Conservation (phyloP, 2,329 filamentous ascomycete genomes). For the Aureobasidium uvarum region DNA sequence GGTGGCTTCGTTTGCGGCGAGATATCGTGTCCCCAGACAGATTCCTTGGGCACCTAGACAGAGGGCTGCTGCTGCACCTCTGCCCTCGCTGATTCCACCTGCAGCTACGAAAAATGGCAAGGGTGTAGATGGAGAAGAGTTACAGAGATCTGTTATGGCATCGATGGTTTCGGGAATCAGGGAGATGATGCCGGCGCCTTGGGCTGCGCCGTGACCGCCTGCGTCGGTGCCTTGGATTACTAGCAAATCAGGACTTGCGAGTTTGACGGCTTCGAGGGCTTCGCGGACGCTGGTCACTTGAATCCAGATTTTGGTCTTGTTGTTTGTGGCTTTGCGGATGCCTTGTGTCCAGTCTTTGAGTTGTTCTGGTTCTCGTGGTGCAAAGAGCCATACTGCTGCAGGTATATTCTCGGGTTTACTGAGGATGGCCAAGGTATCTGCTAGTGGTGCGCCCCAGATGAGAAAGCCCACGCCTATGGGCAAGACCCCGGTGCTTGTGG, state of each 20-base stretch:
- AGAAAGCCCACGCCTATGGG: conserved; percentile 64
- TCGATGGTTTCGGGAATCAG: conserved; percentile 59
- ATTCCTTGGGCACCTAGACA: conserved; percentile 54
- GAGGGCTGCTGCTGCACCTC: conserved; percentile 55
- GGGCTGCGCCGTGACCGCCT: conserved; percentile 61
- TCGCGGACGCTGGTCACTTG: conserved; percentile 61
- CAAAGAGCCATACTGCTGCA: conserved; percentile 66
- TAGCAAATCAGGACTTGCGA: conserved; percentile 55
- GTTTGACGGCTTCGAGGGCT: conserved; percentile 50
- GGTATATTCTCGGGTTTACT: conserved; percentile 50
- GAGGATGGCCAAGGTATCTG: conserved; percentile 53
- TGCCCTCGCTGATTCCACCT: conserved; percentile 57
- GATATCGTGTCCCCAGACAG: conserved; percentile 63
- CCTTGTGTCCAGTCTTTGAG: conserved; percentile 38
- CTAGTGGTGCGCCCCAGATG: conserved; percentile 46
- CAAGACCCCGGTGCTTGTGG: conserved; percentile 33
- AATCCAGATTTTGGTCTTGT: conserved; percentile 53
- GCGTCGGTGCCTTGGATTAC: conserved; percentile 64
- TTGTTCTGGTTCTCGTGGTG: conserved; percentile 49
- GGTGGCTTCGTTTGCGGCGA: conserved; percentile 51
- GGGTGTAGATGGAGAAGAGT: conserved; percentile 28
- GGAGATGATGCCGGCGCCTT: conserved; percentile 55
- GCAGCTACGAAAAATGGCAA: conserved; percentile 49
- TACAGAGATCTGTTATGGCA: conserved; percentile 40
- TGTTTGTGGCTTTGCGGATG: conserved; percentile 37